phyloP scores from a whole-genome alignment of 78 protist species.

The Emiliania huxleyi region DNA sequence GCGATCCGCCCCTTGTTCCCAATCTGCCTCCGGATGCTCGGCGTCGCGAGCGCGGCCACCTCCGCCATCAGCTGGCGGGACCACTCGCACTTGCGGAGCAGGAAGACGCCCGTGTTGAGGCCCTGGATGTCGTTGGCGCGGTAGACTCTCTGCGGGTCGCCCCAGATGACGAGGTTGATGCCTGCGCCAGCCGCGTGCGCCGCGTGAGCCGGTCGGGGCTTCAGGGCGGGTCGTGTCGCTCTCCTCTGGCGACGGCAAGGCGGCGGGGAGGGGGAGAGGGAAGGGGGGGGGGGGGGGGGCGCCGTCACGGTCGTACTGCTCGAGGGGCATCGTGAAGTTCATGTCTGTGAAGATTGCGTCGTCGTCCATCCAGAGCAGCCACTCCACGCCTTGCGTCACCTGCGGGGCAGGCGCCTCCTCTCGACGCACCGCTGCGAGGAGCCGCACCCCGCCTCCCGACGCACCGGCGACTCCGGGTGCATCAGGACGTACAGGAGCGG shows the following conservation, averaged over 20 bases:
- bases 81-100: constrained; percentile 30
- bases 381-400: not conserved
- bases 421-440: too few species aligned
- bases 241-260: too few species aligned
- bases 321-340: not conserved
- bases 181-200: too few species aligned
- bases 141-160: not conserved
- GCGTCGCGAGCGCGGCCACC: constrained; percentile 5
- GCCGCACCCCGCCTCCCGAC: too few species aligned
- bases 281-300: too few species aligned
- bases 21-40: not conserved
- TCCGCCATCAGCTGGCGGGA: constrained; percentile 20
- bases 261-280: too few species aligned
- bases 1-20: constrained; percentile 9
- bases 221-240: too few species aligned
- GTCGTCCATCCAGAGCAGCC: constrained; percentile 18
- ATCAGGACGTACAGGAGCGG: not conserved
- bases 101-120: not conserved
- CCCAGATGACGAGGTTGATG: constrained; percentile 28
- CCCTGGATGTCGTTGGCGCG: constrained; percentile 19
- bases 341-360: constrained; percentile 7
- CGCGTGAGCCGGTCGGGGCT: too few species aligned
- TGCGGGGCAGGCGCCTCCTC: too few species aligned
- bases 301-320: not conserved
- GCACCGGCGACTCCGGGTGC: not conserved